phyloP scores from a whole-genome alignment of 805 yeast species.

The Pichia occidentalis region DNA sequence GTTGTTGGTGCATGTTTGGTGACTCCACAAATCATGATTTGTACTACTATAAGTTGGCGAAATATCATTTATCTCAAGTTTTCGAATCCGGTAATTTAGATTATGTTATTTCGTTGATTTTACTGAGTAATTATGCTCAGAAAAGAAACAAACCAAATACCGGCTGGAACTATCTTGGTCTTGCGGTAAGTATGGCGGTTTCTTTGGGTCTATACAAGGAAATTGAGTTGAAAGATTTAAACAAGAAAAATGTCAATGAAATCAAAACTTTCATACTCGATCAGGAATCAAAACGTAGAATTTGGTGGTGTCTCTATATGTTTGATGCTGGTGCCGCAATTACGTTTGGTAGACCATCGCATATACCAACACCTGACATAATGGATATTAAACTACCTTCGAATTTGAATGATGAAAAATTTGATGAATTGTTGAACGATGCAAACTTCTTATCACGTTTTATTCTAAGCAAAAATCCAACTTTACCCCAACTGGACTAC shows the following conservation, averaged over 20 bases:
- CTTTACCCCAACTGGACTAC: conserved; percentile 25
- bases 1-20: conserved; percentile 60
- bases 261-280: conserved; percentile 34
- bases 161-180: conserved; percentile 62
- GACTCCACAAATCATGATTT: conserved; percentile 47
- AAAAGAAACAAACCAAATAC: conserved; percentile 62
- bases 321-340: conserved; percentile 60
- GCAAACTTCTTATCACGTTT: conserved; percentile 11
- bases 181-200: conserved; percentile 60
- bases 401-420: conserved; percentile 42
- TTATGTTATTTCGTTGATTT: conserved; percentile 44
- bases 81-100: conserved; percentile 56
- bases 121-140: conserved; percentile 55
- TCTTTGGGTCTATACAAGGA: conserved; percentile 59
- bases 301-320: conserved; percentile 64
- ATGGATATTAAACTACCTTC: conserved; percentile 46
- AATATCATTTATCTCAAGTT: conserved; percentile 36
- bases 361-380: conserved; percentile 40
- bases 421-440: conserved; percentile 25
- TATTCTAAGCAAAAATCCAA: conserved; percentile 9
- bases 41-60: conserved; percentile 49
- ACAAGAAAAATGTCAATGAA: conserved; percentile 12
- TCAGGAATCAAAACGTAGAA: conserved; percentile 49
- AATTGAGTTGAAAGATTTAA: conserved; percentile 22
- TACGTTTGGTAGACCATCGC: conserved; percentile 59